Base-by-base conservation (phyloP, 495 filamentous ascomycete genomes). In the Penicillium robsamsonii region DNA sequence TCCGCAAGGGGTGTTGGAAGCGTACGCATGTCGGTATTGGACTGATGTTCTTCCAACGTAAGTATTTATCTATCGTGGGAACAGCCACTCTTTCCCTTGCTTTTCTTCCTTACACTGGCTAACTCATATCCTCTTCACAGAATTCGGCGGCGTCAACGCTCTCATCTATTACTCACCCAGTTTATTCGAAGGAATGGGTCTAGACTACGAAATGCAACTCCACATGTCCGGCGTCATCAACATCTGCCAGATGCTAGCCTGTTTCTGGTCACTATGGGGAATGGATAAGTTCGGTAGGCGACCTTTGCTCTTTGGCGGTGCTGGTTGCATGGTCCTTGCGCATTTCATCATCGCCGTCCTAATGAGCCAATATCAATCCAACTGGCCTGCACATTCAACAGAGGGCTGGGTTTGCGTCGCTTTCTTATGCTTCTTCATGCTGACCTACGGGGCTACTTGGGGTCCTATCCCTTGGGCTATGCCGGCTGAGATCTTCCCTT, bases 171-270 rank as follows among this genome's bases (percentile, higher is more conserved):
- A 80, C 54, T 66, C 62, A 0, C 79, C 79, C 0, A 77, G 68
- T 3, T 59, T 82, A 8, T 82, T 80, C 55, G 46, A 66, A 22
- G 71, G 69, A 1, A 74, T 81, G 64, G 79, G 79, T 5, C 65
- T 80, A 12, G 53, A 73, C 46, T 70, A 78, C 58, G 61, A 63
- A 13, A 79, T 79, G 70, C 71, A 73, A 45, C 64, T 80, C 13
- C 71, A 70, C 50, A 72, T 81, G 63, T 78, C 75, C 15, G 79
- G 79, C 9, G 72, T 82, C 11, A 61, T 77, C 6, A 81, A 81
- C 52, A 61, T 80, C 40, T 68, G 70, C 22, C 77, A 81, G 42
- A 53, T 75, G 12, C 56, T 71, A 12, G 72, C 65, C 18, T 65
- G 67, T 5, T 45, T 59, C 4, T 56, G 50, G 17, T 64, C 61